A percentile compares a stretch with the other conserved stretches of the same genome.
Conservation (phyloP, 805 yeast species). For the Ogataea ganodermae region DNA sequence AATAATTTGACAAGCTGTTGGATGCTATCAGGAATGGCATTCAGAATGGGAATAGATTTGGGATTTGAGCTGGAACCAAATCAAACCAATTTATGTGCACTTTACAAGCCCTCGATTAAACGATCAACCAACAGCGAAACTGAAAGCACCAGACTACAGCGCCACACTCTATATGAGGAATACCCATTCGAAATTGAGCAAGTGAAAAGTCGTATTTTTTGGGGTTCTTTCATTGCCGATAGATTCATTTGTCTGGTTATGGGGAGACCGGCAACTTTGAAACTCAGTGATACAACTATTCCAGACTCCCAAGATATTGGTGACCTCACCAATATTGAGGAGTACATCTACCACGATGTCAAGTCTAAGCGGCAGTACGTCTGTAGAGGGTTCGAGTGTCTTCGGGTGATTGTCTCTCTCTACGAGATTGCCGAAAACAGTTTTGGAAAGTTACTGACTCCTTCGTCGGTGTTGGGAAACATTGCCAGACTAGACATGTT, state of each 20-base stretch:
- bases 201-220: slow-evolving; percentile 57
- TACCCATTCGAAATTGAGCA: slow-evolving; percentile 22
- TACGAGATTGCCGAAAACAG: slow-evolving; percentile 47
- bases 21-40: slow-evolving; percentile 63
- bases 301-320: slow-evolving; percentile 61
- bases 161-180: slow-evolving; percentile 31
- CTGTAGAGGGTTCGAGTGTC: slow-evolving; percentile 42
- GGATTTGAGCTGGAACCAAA: slow-evolving; percentile 65
- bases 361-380: slow-evolving; percentile 23
- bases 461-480: slow-evolving; percentile 8
- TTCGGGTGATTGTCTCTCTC: slow-evolving; percentile 43
- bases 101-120: slow-evolving; percentile 2
- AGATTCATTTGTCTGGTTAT: slow-evolving; percentile 59
- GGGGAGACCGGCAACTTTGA: slow-evolving; percentile 58
- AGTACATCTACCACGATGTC: slow-evolving; percentile 43
- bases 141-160: not conserved
- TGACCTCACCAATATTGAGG: slow-evolving; percentile 58
- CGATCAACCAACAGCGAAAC: not conserved
- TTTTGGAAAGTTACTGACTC: slow-evolving; percentile 41
- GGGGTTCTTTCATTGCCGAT: slow-evolving; percentile 68
- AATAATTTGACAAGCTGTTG: slow-evolving; percentile 61
- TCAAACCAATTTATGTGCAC: slow-evolving; percentile 43
- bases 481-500: slow-evolving; percentile 18
- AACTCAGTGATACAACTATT: slow-evolving; percentile 56
- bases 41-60: slow-evolving; percentile 64